A percentile compares a stretch with the other conserved stretches of the same genome.
Evolutionary conservation across 176 grass and related monocot species (phyloP).

Genomic region (Thinopyrum elongatum): DNA sequence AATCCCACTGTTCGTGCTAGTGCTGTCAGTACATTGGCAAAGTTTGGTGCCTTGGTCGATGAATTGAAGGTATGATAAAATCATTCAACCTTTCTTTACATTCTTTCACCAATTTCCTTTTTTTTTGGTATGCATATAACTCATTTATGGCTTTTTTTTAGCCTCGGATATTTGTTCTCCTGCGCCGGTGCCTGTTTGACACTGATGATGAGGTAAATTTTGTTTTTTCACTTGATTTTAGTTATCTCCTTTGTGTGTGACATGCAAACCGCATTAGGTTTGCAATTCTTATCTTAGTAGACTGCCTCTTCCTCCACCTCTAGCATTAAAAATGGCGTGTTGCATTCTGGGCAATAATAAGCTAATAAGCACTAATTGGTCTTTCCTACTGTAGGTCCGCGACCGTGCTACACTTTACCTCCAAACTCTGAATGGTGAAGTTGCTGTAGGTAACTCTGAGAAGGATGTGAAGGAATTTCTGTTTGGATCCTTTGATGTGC

Average conservation of each 20-base stretch:
- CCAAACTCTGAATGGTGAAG: slow-evolving; percentile 69
- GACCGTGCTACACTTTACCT: slow-evolving; percentile 97
- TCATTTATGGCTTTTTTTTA: slow-evolving; percentile 40
- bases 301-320: neutral
- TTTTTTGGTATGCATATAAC: neutral
- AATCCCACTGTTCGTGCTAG: slow-evolving; percentile 95
- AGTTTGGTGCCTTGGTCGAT: slow-evolving; percentile 96
- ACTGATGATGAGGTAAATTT: slow-evolving; percentile 90
- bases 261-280: slow-evolving; percentile 4
- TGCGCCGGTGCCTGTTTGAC: slow-evolving; percentile 94
- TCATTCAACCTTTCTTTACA: neutral
- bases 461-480: slow-evolving; percentile 86
- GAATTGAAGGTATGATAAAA: slow-evolving; percentile 61
- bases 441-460: slow-evolving; percentile 51
- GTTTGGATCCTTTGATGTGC: slow-evolving; percentile 94
- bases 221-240: neutral
- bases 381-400: slow-evolving; percentile 68
- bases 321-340: neutral
- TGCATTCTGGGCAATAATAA: slow-evolving; percentile 17
- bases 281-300: slow-evolving; percentile 22
- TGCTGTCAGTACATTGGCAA: slow-evolving; percentile 98
- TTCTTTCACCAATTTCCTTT: slow-evolving; percentile 10
- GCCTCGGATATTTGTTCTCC: slow-evolving; percentile 97
- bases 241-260: neutral
- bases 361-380: slow-evolving; percentile 5